Percentiles rank a stretch among this genome's conserved stretches.
These are phyloP conservation scores for Remersonia thermophila DNA, from an alignment of 2,329 filamentous ascomycete species.

Conservation along the genomic window DNA sequence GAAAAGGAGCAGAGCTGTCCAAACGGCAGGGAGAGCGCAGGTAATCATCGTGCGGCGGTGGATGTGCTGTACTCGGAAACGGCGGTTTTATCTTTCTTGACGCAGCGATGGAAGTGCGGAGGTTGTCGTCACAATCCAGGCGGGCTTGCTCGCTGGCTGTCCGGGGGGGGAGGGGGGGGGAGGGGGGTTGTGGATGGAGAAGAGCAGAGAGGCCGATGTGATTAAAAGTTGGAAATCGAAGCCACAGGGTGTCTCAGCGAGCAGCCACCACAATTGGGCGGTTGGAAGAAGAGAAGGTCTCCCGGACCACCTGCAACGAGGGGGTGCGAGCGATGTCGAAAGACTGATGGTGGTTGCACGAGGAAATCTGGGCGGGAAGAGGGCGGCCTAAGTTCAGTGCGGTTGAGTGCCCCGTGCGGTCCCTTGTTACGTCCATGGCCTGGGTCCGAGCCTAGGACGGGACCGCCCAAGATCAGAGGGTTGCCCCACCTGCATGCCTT, in stretches of 20 bases:
- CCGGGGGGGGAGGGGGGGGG: too few species aligned
- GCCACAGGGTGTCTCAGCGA: neutral
- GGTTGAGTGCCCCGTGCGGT: neutral
- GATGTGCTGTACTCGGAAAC: too few species aligned
- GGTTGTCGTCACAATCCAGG: too few species aligned
- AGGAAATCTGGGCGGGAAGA: conserved; percentile 13
- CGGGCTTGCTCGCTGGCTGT: too few species aligned
- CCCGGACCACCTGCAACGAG: conserved; percentile 1
- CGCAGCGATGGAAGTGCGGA: too few species aligned
- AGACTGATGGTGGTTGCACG: conserved; percentile 14
- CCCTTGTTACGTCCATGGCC: too few species aligned
- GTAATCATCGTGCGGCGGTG: conserved; percentile 39
- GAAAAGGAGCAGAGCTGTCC: conserved; percentile 42
- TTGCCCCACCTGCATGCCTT: too few species aligned
- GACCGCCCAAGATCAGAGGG: too few species aligned
- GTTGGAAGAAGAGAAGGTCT: conserved; percentile 9
- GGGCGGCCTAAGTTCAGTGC: conserved; percentile 1
- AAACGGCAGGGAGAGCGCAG: conserved; percentile 35
- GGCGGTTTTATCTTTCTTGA: too few species aligned
- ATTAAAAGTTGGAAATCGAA: neutral
- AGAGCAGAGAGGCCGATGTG: neutral
- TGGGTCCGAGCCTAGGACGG: too few species aligned
- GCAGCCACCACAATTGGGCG: conserved; percentile 12
- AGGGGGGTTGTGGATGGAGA: neutral
- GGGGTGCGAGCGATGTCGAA: conserved; percentile 12